Conservation (phyloP, 768 basidiomycete species). For the Vishniacozyma victoriae region DNA sequence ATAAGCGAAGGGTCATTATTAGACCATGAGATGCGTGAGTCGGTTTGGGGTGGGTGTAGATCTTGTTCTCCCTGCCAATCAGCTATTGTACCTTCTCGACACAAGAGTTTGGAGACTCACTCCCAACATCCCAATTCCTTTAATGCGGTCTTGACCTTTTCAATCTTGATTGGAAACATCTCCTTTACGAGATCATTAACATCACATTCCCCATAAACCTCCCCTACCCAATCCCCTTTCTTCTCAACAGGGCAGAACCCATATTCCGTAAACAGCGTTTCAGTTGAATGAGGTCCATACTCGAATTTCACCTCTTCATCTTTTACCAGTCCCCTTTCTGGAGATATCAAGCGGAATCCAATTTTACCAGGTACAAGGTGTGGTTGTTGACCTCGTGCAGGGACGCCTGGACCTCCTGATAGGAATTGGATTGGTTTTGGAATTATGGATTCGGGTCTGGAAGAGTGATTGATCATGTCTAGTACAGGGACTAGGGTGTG, state of each 20-base stretch:
- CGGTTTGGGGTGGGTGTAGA: slow-evolving; percentile 59
- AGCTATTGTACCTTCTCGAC: neutral
- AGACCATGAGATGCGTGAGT: slow-evolving; percentile 72
- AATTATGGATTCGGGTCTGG: slow-evolving; percentile 16
- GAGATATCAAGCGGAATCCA: slow-evolving; percentile 50
- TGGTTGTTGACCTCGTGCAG: neutral
- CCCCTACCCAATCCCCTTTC: slow-evolving; percentile 23
- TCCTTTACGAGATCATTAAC: slow-evolving; percentile 56
- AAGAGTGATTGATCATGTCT: slow-evolving; percentile 79
- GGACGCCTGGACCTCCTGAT: neutral
- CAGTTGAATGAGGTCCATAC: slow-evolving; percentile 76
- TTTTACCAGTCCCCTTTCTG: slow-evolving; percentile 48
- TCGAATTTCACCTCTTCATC: slow-evolving; percentile 68
- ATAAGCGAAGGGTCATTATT: slow-evolving; percentile 30
- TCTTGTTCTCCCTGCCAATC: slow-evolving; percentile 65
- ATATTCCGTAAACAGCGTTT: slow-evolving; percentile 77
- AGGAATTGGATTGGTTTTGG: neutral
- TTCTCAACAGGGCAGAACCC: slow-evolving; percentile 55
- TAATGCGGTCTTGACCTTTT: slow-evolving; percentile 56
- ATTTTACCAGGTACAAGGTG: slow-evolving; percentile 26
- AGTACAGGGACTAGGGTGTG: slow-evolving; percentile 81
- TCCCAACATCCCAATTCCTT: slow-evolving; percentile 72
- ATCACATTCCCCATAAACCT: slow-evolving; percentile 56
- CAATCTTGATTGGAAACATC: slow-evolving; percentile 48
- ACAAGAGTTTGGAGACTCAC: slow-evolving; percentile 50